A percentile compares a stretch with the other conserved stretches of the same genome.
These are phyloP conservation scores for Acanthamoeba sp. DNA, from an alignment of 208 protist species.

Conservation along the genomic window DNA sequence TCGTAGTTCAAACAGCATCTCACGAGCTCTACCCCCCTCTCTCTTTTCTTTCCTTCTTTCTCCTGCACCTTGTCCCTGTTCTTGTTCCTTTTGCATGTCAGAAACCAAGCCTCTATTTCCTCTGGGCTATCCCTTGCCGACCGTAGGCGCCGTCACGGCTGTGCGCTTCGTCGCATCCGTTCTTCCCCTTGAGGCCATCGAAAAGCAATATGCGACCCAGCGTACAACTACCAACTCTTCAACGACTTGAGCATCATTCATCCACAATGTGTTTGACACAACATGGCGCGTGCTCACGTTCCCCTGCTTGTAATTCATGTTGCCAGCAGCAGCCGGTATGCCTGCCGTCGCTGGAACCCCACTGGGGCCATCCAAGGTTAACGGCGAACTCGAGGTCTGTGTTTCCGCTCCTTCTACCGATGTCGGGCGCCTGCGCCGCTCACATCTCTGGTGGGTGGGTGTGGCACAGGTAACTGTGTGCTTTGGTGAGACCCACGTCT, in stretches of 20 bases:
- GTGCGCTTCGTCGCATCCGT: constrained; percentile 34
- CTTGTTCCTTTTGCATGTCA: background rate
- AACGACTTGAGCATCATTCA: background rate
- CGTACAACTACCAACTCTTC: background rate
- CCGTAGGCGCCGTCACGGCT: constrained; percentile 17
- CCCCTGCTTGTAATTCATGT: background rate
- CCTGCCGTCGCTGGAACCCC: background rate
- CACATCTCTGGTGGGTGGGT: background rate
- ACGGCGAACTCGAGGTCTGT: background rate
- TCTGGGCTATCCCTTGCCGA: constrained; percentile 22
- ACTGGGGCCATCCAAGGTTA: background rate
- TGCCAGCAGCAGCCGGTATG: background rate
- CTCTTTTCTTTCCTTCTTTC: too few relatives aligned
- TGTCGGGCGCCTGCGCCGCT: background rate
- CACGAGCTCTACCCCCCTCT: too few relatives aligned
- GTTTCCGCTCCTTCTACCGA: background rate
- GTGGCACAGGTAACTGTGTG: background rate
- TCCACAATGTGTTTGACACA: too few relatives aligned
- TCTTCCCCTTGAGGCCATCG: constrained; percentile 1
- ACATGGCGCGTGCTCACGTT: too few relatives aligned
- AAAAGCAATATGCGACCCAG: background rate
- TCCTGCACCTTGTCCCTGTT: too few relatives aligned
- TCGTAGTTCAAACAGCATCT: too few relatives aligned
- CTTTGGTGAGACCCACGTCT: constrained; percentile 28
- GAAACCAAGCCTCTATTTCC: constrained; percentile 5